Base-by-base conservation (phyloP, 768 basidiomycete species). In the Auriscalpium vulgare region DNA sequence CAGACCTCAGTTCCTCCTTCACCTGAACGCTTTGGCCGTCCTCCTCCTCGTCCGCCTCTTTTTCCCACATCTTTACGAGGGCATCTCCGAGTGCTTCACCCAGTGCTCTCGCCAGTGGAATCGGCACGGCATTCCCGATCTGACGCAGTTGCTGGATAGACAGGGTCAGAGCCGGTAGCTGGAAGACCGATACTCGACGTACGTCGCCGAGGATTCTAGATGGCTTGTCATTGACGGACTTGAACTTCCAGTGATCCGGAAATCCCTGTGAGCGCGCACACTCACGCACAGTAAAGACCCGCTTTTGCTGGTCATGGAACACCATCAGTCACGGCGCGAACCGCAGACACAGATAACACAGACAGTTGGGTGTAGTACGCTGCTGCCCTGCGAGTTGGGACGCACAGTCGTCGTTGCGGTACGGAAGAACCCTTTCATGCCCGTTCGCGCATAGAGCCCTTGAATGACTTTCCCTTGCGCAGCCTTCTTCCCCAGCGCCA, bases 71-170 rank as follows among this genome's bases (percentile, higher is more conserved):
- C n/a, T 74, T 68, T 17, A 79, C 56, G 40, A 83, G 59, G 0
- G 79, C 76, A 50, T 73, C 73, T 1, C 75, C 71, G 2, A 80
- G 63, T 8, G 71, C 69, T 50, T 68, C 71, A 8, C 84, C 85
- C 2, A 89, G 72, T 3, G 85, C 84, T 10, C 78, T 70, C 4
- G 84, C 85, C 21, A 90, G 74, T 3, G 84, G 83, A 8, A 88
- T 75, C 3, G 88, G 86, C 8, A 89, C 88, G 2, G 87, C 88
- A 63, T 91, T 91, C 0, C 88, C 89, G 47, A 91, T 89, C 59
- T 90, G 88, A 50, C 78, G 74, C 55, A 83, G 73, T 82, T 85
- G 84, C 88, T 91, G 59, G 21, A 57, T 17, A 38, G 10, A 56
- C 37, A 17, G 16, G 21, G 8, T 29, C 21, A 49, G 8, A 10